phyloP scores from a whole-genome alignment of 2,329 filamentous ascomycete genomes.

The Penicillium sp. region DNA sequence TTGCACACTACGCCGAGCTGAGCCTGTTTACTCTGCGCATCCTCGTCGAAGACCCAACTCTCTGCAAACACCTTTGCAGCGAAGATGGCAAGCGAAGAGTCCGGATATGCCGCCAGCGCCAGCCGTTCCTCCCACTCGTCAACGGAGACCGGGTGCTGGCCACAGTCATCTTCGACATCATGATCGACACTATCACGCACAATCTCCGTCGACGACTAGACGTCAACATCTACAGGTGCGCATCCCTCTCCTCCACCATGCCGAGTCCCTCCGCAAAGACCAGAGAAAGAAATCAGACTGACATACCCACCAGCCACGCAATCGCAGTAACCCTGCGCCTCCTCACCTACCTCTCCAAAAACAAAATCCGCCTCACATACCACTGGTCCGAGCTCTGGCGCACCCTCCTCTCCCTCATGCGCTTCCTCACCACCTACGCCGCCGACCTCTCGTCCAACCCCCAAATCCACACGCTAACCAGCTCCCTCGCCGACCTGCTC shows the following conservation, averaged over 20 bases:
- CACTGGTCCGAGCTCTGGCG: slow-evolving; percentile 97
- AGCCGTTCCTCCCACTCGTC: slow-evolving; percentile 76
- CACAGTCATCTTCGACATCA: slow-evolving; percentile 75
- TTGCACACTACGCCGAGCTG: slow-evolving; percentile 78
- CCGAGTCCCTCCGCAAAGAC: too few species aligned
- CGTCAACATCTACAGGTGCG: slow-evolving; percentile 71
- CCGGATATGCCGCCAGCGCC: slow-evolving; percentile 82
- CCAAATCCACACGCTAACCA: slow-evolving; percentile 70
- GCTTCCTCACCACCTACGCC: slow-evolving; percentile 85
- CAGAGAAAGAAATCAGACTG: slow-evolving; percentile 1
- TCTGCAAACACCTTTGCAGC: slow-evolving; percentile 81
- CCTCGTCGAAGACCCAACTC: slow-evolving; percentile 75
- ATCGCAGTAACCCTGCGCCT: slow-evolving; percentile 79
- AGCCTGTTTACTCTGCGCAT: slow-evolving; percentile 82
- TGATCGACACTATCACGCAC: slow-evolving; percentile 89
- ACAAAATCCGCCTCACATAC: slow-evolving; percentile 75
- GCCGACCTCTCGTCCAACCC: slow-evolving; percentile 68
- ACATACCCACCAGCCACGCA: slow-evolving; percentile 52
- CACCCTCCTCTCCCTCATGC: slow-evolving; percentile 78
- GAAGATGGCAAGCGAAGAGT: slow-evolving; percentile 71
- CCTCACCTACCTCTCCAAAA: slow-evolving; percentile 78
- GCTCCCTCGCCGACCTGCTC: slow-evolving; percentile 75
- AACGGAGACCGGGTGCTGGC: slow-evolving; percentile 70
- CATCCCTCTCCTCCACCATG: too few species aligned
- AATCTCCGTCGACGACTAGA: slow-evolving; percentile 85